These are phyloP conservation scores for Pisolithus albus DNA, from an alignment of 768 basidiomycete species.

Conservation along the genomic window DNA sequence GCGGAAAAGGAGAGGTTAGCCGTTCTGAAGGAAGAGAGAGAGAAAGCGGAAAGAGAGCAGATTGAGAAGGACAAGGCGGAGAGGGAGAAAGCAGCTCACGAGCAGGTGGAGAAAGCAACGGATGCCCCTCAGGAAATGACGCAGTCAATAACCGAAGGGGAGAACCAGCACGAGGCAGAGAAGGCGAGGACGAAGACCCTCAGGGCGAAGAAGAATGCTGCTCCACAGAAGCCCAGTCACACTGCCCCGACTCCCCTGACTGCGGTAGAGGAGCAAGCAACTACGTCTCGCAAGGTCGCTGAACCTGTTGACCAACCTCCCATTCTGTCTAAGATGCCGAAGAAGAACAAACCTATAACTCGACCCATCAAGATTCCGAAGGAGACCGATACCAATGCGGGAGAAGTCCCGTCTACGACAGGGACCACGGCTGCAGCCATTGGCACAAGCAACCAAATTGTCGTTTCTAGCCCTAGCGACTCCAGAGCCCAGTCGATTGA, in stretches of 20 bases:
- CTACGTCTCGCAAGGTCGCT: slow-evolving; percentile 12
- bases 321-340: slow-evolving; percentile 74
- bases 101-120: slow-evolving; percentile 28
- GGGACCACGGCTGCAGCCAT: slow-evolving; percentile 39
- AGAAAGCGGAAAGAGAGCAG: slow-evolving; percentile 31
- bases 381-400: slow-evolving; percentile 44
- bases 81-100: slow-evolving; percentile 30
- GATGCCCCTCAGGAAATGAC: slow-evolving; percentile 23
- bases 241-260: neutral
- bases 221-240: slow-evolving; percentile 11
- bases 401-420: slow-evolving; percentile 41
- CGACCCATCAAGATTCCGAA: slow-evolving; percentile 55
- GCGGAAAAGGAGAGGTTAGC: slow-evolving; percentile 45
- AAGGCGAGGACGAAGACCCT: slow-evolving; percentile 22
- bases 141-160: slow-evolving; percentile 19
- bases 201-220: slow-evolving; percentile 18
- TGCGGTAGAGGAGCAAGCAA: slow-evolving; percentile 14
- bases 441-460: slow-evolving; percentile 23
- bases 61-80: slow-evolving; percentile 34
- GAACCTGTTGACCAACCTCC: slow-evolving; percentile 56
- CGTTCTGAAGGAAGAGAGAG: slow-evolving; percentile 33
- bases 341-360: slow-evolving; percentile 65
- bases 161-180: slow-evolving; percentile 23
- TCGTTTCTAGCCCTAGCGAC: slow-evolving; percentile 45
- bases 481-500: slow-evolving; percentile 61